Evolutionary conservation across 1,139 yeast species (phyloP).

Genomic region (Taphrina wiesneri): DNA sequence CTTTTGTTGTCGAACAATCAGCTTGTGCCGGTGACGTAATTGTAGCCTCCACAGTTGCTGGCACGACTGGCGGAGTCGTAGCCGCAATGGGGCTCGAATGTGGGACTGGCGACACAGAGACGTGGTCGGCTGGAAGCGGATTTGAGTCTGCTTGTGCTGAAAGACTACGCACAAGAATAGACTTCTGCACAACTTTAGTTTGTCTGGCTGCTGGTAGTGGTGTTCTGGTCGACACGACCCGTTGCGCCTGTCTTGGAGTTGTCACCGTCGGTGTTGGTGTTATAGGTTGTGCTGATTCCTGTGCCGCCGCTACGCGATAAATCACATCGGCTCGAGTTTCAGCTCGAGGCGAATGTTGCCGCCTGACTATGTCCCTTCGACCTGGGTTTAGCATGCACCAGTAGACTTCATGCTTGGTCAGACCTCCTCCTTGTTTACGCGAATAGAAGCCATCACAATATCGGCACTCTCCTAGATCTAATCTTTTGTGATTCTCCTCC

Average conservation of each 20-base stretch:
- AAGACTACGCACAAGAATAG: too few relatives aligned
- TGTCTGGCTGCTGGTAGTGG: too few relatives aligned
- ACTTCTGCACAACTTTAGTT: too few relatives aligned
- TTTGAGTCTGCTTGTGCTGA: too few relatives aligned
- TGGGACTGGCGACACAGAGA: too few relatives aligned
- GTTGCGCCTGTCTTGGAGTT: too few relatives aligned
- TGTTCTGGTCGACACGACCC: too few relatives aligned
- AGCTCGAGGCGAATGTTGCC: not conserved
- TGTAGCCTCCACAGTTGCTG: not conserved
- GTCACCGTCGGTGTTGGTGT: too few relatives aligned
- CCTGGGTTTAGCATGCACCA: not conserved
- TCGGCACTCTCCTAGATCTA: conserved; percentile 6
- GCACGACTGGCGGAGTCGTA: not conserved
- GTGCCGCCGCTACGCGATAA: too few relatives aligned
- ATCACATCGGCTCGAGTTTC: not conserved
- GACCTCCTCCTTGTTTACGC: conserved; percentile 4
- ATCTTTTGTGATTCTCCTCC: not conserved
- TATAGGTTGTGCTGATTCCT: too few relatives aligned
- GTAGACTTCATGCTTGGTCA: not conserved
- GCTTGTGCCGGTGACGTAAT: not conserved
- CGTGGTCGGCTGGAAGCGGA: too few relatives aligned
- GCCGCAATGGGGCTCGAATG: not conserved
- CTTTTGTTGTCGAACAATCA: not conserved
- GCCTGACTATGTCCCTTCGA: not conserved
- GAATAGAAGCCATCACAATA: conserved; percentile 3